Evolutionary conservation across 352 stramenopile genomes (phyloP).

Genomic region (Globisporangium okanoganense): DNA sequence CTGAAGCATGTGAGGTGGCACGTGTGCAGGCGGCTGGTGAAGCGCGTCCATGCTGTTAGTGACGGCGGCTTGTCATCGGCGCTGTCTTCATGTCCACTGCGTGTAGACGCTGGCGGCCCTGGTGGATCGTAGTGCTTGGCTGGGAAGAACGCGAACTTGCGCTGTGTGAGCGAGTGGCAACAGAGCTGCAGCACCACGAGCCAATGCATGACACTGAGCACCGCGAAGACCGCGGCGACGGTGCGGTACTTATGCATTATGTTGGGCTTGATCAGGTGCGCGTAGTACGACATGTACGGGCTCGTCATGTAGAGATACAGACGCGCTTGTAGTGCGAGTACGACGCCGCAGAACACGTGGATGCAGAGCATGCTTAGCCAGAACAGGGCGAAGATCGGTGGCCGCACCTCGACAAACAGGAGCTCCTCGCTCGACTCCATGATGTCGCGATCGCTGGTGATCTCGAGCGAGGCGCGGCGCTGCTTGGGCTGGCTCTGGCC

Average conservation of each 20-base stretch:
- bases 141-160: slow-evolving; percentile 20
- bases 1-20: slow-evolving; percentile 8
- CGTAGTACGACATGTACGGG: slow-evolving; percentile 23
- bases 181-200: slow-evolving; percentile 20
- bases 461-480: background rate
- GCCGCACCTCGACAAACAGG: slow-evolving; percentile 17
- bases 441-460: slow-evolving; percentile 9
- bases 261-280: slow-evolving; percentile 17
- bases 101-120: background rate
- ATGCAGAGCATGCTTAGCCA: slow-evolving; percentile 26
- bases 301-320: slow-evolving; percentile 25
- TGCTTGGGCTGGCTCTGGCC: background rate
- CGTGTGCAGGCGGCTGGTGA: slow-evolving; percentile 3
- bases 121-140: background rate
- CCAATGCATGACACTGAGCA: slow-evolving; percentile 22
- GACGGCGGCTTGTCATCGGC: background rate
- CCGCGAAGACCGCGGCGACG: slow-evolving; percentile 23
- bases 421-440: slow-evolving; percentile 16
- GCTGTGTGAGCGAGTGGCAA: slow-evolving; percentile 16
- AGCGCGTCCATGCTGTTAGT: background rate
- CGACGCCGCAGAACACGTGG: slow-evolving; percentile 15
- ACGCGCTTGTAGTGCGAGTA: slow-evolving; percentile 19
- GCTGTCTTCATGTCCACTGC: background rate
- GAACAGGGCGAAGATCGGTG: slow-evolving; percentile 11
- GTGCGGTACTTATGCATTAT: slow-evolving; percentile 20